phyloP scores from a whole-genome alignment of 129 eudicot genomes.

The Erigeron canadensis region DNA sequence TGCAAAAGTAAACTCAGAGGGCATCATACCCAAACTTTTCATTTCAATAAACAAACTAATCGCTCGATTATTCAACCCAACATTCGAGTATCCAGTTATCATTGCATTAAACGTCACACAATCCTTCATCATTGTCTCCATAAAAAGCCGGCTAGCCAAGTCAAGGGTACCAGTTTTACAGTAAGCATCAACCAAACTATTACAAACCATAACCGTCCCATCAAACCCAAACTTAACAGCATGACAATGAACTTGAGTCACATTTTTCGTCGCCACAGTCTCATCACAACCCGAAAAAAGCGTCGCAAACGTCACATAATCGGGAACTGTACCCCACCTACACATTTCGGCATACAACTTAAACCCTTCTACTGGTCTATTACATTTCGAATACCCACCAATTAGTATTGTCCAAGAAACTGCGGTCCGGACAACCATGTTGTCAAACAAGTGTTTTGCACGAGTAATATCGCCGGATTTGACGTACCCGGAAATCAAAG shows the following conservation, averaged over 20 bases:
- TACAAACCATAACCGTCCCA: constrained; percentile 50
- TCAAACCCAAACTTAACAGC: constrained; percentile 52
- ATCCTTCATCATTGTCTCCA: constrained; percentile 55
- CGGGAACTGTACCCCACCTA: constrained; percentile 55
- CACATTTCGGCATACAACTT: constrained; percentile 63
- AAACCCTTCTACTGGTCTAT: constrained; percentile 50
- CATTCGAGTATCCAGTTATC: constrained; percentile 58
- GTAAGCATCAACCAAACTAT: constrained; percentile 81
- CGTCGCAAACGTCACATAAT: constrained; percentile 67
- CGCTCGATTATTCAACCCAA: constrained; percentile 47
- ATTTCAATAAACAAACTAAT: constrained; percentile 53
- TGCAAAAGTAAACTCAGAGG: constrained; percentile 84
- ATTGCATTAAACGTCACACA: constrained; percentile 66
- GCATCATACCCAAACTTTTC: constrained; percentile 50
- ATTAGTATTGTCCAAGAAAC: constrained; percentile 90
- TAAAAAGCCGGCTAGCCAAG: constrained; percentile 44
- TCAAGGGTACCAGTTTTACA: constrained; percentile 58
- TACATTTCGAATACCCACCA: constrained; percentile 60
- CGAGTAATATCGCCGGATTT: constrained; percentile 47
- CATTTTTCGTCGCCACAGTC: constrained; percentile 20
- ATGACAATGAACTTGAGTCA: constrained; percentile 75
- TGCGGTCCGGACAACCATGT: constrained; percentile 37
- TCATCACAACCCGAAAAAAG: constrained; percentile 70
- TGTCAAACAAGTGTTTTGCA: constrained; percentile 64
- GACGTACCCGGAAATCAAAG: constrained; percentile 61